Percentiles rank a stretch among this genome's conserved stretches.
These are phyloP conservation scores for Aspergillus campestris DNA, from an alignment of 495 filamentous ascomycete species.

Conservation along the genomic window DNA sequence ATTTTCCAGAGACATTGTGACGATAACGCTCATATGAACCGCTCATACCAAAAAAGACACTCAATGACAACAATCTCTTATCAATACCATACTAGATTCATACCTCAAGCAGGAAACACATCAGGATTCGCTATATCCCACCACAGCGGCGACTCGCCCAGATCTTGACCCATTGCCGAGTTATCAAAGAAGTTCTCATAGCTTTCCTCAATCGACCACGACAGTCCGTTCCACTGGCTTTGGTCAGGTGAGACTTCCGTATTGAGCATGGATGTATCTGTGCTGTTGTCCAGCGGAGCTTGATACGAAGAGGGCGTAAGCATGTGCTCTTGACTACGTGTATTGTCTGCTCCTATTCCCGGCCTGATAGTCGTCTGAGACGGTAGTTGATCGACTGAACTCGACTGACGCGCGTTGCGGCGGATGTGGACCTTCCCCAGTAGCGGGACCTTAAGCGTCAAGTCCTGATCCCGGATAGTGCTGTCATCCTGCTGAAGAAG, in stretches of 20 bases:
- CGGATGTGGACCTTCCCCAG: slow-evolving; percentile 18
- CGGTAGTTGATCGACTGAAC: neutral
- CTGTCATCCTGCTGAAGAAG: slow-evolving; percentile 11
- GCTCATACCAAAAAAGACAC: no score
- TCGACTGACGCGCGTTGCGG: slow-evolving; percentile 7
- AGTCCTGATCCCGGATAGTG: slow-evolving; percentile 1
- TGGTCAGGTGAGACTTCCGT: neutral
- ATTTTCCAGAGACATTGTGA: no score
- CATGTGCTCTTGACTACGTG: neutral
- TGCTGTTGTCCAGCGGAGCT: neutral
- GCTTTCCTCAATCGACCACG: slow-evolving; percentile 8
- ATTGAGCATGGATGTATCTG: neutral
- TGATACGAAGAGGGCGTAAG: no score
- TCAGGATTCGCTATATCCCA: no score
- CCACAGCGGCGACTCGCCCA: no score
- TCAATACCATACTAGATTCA: no score
- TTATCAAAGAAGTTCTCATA: slow-evolving; percentile 3
- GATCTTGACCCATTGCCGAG: no score
- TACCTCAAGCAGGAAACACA: no score
- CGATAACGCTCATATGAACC: no score
- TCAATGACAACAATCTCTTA: no score
- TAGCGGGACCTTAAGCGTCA: slow-evolving; percentile 17
- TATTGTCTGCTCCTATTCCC: neutral
- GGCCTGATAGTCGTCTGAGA: neutral
- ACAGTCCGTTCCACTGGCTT: slow-evolving; percentile 3